These are phyloP conservation scores for Candida sanyaensis DNA, from an alignment of 1,139 yeast species.

Conservation along the genomic window DNA sequence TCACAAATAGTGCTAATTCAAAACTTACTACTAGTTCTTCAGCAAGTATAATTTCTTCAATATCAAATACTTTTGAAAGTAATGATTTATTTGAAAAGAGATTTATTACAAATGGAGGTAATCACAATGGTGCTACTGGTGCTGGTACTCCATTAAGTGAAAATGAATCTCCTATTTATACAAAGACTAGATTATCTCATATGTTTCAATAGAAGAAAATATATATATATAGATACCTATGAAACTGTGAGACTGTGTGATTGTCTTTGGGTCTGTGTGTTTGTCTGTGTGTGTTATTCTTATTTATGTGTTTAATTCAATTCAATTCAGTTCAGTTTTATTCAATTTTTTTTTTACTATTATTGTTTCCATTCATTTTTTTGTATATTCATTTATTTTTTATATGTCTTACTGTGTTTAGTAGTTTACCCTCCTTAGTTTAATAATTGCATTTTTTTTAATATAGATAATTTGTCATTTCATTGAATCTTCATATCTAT, in stretches of 20 bases:
- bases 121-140: neutral
- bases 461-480: neutral
- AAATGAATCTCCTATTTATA: conserved; percentile 11
- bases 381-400: too few relatives aligned
- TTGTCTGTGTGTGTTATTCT: conserved; percentile 1
- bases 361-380: neutral
- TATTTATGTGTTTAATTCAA: neutral
- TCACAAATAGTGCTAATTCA: neutral
- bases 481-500: neutral
- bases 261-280: conserved; percentile 1
- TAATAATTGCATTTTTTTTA: neutral
- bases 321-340: conserved; percentile 2
- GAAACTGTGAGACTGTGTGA: neutral
- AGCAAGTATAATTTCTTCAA: conserved; percentile 5
- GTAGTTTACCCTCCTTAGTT: neutral
- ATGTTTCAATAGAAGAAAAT: conserved; percentile 1
- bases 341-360: neutral
- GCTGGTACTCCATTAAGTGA: conserved; percentile 14
- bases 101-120: neutral
- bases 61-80: conserved; percentile 2
- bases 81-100: conserved; percentile 7
- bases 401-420: neutral
- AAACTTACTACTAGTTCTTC: conserved; percentile 4
- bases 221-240: neutral
- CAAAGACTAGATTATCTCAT: conserved; percentile 5